A percentile compares a stretch with the other conserved stretches of the same genome.
These are phyloP conservation scores for Coemansia sp. DNA, from an alignment of 192 early-diverging fungal species.

Conservation along the genomic window DNA sequence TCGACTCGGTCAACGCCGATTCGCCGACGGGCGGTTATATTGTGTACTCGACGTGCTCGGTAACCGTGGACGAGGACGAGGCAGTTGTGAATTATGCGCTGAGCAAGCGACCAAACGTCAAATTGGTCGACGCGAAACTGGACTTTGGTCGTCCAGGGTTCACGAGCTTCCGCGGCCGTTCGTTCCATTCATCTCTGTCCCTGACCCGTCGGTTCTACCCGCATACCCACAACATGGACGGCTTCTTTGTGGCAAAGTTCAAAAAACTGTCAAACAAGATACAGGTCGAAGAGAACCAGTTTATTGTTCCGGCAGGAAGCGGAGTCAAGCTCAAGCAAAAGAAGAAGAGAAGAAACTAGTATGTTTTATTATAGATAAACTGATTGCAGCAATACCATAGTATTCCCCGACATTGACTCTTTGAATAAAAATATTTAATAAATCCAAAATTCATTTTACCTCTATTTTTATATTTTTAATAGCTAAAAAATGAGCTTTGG, in stretches of 20 bases:
- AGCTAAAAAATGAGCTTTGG: constrained; percentile 70
- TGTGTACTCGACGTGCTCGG: constrained; percentile 99
- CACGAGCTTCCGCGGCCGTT: constrained; percentile 79
- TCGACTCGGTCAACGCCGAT: constrained; percentile 92
- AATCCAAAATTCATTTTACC: not conserved
- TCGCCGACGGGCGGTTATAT: constrained; percentile 93
- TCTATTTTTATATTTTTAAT: not conserved
- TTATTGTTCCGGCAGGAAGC: constrained; percentile 43
- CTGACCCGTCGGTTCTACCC: constrained; percentile 92
- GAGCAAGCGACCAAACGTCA: constrained; percentile 90
- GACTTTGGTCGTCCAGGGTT: constrained; percentile 97
- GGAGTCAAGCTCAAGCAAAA: constrained; percentile 48
- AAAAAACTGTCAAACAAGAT: constrained; percentile 90
- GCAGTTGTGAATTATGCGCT: constrained; percentile 95
- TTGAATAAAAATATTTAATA: constrained; percentile 48
- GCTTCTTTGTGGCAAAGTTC: constrained; percentile 98
- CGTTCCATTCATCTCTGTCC: constrained; percentile 79
- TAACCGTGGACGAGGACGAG: constrained; percentile 97
- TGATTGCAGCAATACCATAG: constrained; percentile 5
- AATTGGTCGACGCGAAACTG: constrained; percentile 84
- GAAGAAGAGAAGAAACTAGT: constrained; percentile 18
- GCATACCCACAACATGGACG: constrained; percentile 99
- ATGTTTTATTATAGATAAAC: constrained; percentile 1
- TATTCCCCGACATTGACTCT: not conserved
- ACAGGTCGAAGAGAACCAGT: constrained; percentile 25